Percentiles rank a stretch among this genome's conserved stretches.
These are phyloP conservation scores for Chlorencoelia australis DNA, from an alignment of 2,329 filamentous ascomycete species.

Conservation along the genomic window DNA sequence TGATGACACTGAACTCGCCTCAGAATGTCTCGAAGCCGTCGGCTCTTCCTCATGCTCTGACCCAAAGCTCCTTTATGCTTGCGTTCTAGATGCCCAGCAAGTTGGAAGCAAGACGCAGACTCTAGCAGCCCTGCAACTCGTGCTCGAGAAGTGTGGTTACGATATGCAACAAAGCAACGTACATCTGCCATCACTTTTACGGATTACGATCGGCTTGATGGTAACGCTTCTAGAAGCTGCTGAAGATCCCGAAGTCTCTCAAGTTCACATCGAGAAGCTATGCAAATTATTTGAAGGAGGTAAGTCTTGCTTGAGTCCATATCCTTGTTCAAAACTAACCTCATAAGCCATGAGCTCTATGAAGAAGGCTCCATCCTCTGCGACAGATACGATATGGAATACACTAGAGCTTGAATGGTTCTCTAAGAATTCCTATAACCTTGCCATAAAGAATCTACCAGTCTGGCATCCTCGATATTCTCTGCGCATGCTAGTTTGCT, in stretches of 20 bases:
- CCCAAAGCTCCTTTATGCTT: constrained; percentile 64
- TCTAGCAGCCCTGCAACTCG: constrained; percentile 45
- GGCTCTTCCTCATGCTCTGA: constrained; percentile 42
- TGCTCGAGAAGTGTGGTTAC: constrained; percentile 47
- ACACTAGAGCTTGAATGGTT: constrained; percentile 71
- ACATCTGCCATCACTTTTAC: constrained; percentile 53
- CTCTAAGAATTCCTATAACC: constrained; percentile 70
- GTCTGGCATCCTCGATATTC: constrained; percentile 43
- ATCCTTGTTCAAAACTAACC: constrained; percentile 3
- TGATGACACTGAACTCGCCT: constrained; percentile 47
- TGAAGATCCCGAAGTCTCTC: background rate
- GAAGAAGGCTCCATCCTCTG: constrained; percentile 30
- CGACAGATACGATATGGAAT: constrained; percentile 37
- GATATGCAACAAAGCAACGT: constrained; percentile 36
- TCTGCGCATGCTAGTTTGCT: constrained; percentile 45
- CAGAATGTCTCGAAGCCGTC: constrained; percentile 53
- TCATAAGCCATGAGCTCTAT: constrained; percentile 26
- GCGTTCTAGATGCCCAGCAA: constrained; percentile 65
- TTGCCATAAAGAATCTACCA: constrained; percentile 53
- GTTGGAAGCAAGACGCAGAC: constrained; percentile 51
- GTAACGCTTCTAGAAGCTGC: constrained; percentile 31
- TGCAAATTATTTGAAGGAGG: constrained; percentile 44
- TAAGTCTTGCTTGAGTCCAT: constrained; percentile 16
- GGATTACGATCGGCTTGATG: constrained; percentile 46
- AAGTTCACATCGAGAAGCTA: constrained; percentile 35